A percentile compares a stretch with the other conserved stretches of the same genome.
Conservation (phyloP, 805 yeast genomes). For the Candida silvatica region DNA sequence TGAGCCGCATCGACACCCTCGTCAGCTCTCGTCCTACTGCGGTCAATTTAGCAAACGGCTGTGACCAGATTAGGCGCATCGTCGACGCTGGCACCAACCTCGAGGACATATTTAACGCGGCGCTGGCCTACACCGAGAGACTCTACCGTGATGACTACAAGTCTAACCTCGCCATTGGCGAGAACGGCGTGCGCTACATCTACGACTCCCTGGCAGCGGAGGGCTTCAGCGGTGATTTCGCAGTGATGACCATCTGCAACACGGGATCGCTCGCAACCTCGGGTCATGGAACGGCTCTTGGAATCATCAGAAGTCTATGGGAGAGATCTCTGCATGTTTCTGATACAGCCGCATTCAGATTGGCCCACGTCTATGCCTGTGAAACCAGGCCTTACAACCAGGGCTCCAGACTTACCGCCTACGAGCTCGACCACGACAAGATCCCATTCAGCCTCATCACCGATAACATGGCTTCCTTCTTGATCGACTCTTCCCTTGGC, state of each 20-base stretch:
- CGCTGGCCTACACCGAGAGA: constrained; percentile 38
- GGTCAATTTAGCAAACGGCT: constrained; percentile 79
- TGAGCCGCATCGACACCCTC: constrained; percentile 50
- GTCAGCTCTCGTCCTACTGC: constrained; percentile 90
- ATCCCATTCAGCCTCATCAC: constrained; percentile 87
- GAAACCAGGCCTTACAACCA: constrained; percentile 97
- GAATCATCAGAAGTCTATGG: constrained; percentile 70
- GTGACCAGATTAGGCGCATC: constrained; percentile 35
- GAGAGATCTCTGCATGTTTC: constrained; percentile 23
- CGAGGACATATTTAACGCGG: constrained; percentile 18
- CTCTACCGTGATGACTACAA: constrained; percentile 68
- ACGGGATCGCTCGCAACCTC: constrained; percentile 97
- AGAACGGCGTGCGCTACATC: constrained; percentile 70
- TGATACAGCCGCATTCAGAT: constrained; percentile 21
- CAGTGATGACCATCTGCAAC: constrained; percentile 88
- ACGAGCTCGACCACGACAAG: constrained; percentile 74
- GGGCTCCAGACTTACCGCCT: constrained; percentile 90
- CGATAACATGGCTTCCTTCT: constrained; percentile 84
- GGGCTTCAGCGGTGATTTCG: constrained; percentile 53
- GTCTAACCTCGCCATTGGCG: constrained; percentile 76
- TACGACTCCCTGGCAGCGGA: constrained; percentile 33
- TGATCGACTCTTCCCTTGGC: constrained; percentile 38
- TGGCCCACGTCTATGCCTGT: constrained; percentile 67
- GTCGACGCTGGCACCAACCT: constrained; percentile 12
- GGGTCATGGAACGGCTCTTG: constrained; percentile 95